phyloP scores from a whole-genome alignment of 352 stramenopile species.

The Globisporangium solare region DNA sequence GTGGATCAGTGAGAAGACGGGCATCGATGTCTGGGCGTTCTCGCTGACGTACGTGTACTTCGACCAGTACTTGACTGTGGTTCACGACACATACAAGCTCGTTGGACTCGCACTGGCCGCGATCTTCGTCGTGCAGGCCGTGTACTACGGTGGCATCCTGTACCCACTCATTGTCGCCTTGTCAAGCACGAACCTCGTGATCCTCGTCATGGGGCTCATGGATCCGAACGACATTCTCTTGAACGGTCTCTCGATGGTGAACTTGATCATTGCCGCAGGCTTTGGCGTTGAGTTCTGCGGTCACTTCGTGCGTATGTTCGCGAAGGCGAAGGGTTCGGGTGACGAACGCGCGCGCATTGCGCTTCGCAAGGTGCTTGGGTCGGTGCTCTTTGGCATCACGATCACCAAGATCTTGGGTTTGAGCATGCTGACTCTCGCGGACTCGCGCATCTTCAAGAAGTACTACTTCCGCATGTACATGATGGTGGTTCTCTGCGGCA shows the following conservation, averaged over 20 bases:
- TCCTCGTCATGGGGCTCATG: constrained; percentile 57
- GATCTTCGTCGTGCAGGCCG: constrained; percentile 52
- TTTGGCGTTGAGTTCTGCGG: constrained; percentile 81
- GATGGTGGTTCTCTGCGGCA: constrained; percentile 67
- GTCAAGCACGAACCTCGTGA: constrained; percentile 42
- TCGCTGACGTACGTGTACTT: constrained; percentile 59
- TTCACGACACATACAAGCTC: constrained; percentile 43
- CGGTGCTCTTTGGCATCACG: constrained; percentile 38
- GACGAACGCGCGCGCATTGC: constrained; percentile 27
- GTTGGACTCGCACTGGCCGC: constrained; percentile 40
- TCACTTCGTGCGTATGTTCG: constrained; percentile 73
- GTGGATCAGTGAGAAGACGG: constrained; percentile 55
- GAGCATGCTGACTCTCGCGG: constrained; percentile 32
- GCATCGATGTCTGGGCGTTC: constrained; percentile 57
- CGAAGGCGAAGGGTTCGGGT: constrained; percentile 22
- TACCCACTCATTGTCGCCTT: constrained; percentile 38
- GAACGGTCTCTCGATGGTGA: constrained; percentile 84
- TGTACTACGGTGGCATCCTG: constrained; percentile 43
- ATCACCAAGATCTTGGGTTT: constrained; percentile 39
- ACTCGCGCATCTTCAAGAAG: constrained; percentile 85
- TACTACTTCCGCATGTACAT: constrained; percentile 94
- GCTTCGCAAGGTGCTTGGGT: constrained; percentile 31
- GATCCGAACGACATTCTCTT: constrained; percentile 57
- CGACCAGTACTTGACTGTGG: constrained; percentile 60
- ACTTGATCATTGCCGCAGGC: constrained; percentile 76